A percentile compares a stretch with the other conserved stretches of the same genome.
These are phyloP conservation scores for Suhomyces sp. DNA, from an alignment of 805 yeast species.

Conservation along the genomic window DNA sequence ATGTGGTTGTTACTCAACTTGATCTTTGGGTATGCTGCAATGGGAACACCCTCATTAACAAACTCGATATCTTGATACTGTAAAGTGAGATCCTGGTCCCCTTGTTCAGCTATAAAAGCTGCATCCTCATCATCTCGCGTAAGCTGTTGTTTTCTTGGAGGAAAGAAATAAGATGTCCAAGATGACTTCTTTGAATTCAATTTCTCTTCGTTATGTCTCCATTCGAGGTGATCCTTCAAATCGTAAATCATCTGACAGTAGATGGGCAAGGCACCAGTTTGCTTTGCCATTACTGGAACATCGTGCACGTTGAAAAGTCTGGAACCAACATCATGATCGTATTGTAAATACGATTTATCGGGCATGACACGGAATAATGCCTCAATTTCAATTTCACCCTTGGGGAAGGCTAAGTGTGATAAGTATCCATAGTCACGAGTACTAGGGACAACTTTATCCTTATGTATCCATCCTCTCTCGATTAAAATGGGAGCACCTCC, in stretches of 20 bases:
- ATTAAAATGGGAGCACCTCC: slow-evolving; percentile 78
- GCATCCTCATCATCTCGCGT: slow-evolving; percentile 12
- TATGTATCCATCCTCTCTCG: slow-evolving; percentile 90
- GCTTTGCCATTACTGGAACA: slow-evolving; percentile 73
- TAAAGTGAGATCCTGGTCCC: slow-evolving; percentile 31
- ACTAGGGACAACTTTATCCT: slow-evolving; percentile 58
- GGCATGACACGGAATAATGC: slow-evolving; percentile 73
- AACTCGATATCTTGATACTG: slow-evolving; percentile 52
- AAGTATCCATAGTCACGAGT: slow-evolving; percentile 49
- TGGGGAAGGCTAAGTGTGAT: slow-evolving; percentile 69
- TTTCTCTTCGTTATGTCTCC: slow-evolving; percentile 19
- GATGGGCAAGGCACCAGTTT: slow-evolving; percentile 66
- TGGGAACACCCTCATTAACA: slow-evolving; percentile 80
- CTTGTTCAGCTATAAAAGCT: slow-evolving; percentile 19
- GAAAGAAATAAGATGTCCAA: slow-evolving; percentile 13
- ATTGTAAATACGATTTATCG: slow-evolving; percentile 63
- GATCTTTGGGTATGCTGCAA: slow-evolving; percentile 79
- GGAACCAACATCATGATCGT: slow-evolving; percentile 63
- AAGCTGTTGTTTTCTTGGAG: background rate
- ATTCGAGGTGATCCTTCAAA: slow-evolving; percentile 62
- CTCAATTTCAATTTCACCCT: slow-evolving; percentile 66
- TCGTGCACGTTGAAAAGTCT: slow-evolving; percentile 79
- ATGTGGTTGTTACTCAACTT: slow-evolving; percentile 85
- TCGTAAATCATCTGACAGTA: slow-evolving; percentile 75
- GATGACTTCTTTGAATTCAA: slow-evolving; percentile 6